Conservation (phyloP, 2,329 filamentous ascomycete species). For the Xylariaceae sp. region DNA sequence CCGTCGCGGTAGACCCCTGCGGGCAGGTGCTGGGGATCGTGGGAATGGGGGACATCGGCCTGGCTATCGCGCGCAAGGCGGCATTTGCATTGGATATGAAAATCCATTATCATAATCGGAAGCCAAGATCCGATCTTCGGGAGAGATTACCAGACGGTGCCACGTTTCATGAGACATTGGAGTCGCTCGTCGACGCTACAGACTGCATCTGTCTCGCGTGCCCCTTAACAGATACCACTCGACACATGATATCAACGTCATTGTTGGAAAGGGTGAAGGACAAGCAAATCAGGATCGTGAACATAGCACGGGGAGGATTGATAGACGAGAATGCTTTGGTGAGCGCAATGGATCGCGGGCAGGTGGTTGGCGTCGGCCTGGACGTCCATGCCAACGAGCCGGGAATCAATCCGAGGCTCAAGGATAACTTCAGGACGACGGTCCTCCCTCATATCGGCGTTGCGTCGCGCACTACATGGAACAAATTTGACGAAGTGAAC, state of each 20-base stretch:
- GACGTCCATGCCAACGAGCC: slow-evolving; percentile 34
- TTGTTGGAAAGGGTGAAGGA: slow-evolving; percentile 17
- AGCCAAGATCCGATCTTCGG: slow-evolving; percentile 12
- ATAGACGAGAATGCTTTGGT: slow-evolving; percentile 31
- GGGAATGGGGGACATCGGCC: slow-evolving; percentile 31
- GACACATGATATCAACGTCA: slow-evolving; percentile 18
- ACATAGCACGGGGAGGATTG: slow-evolving; percentile 30
- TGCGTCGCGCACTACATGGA: slow-evolving; percentile 24
- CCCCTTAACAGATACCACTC: slow-evolving; percentile 24
- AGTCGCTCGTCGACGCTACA: slow-evolving; percentile 21
- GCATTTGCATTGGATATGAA: slow-evolving; percentile 28
- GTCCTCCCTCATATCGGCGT: slow-evolving; percentile 27
- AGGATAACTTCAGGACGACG: slow-evolving; percentile 27
- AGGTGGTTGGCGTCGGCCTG: slow-evolving; percentile 29
- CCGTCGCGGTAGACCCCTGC: slow-evolving; percentile 19
- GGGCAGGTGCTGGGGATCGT: slow-evolving; percentile 28
- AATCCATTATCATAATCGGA: slow-evolving; percentile 26
- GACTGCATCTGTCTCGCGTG: slow-evolving; percentile 30
- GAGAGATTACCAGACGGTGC: slow-evolving; percentile 12
- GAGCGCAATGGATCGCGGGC: slow-evolving; percentile 26
- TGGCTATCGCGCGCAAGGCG: slow-evolving; percentile 24
- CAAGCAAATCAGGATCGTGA: slow-evolving; percentile 28
- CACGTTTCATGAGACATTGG: slow-evolving; percentile 22
- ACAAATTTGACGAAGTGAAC: slow-evolving; percentile 21
- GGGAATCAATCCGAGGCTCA: slow-evolving; percentile 23